Base-by-base conservation (phyloP, 2,329 filamentous ascomycete genomes). In the Tothia fuscella region DNA sequence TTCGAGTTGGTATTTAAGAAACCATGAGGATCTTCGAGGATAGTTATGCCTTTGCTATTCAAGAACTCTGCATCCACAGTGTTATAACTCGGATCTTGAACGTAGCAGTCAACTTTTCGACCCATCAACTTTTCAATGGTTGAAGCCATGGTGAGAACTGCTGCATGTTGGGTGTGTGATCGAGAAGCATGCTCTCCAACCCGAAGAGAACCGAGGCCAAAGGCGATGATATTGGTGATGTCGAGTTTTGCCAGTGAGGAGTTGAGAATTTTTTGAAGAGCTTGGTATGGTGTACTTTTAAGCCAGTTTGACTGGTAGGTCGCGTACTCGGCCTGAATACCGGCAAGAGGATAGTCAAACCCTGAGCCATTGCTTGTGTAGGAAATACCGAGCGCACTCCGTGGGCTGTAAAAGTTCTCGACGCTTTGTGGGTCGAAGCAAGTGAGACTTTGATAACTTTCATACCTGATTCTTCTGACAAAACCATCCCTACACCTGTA, bases 1-100 rank as follows among this genome's bases (percentile, higher is more conserved):
- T 56, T 43, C 4, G 59, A 52, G 42, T 65, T 57, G 1, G 64
- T 42, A 40, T 59, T 56, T 1, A 61, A 48, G 43, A 63, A 65
- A 3, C 56, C 61, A 3, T 48, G 26, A 1, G 59, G 59, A 42
- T 61, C 52, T 1, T 55, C 43, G 2, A 60, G 14, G n/a, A 58
- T 49, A 3, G 41, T 42, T 29, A 61, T 46, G 4, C 53, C 55
- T 2, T 26, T 32, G 6, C 36, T 39, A 5, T 33, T 20, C 6
- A 61, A 51, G 6, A 53, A 46, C 10, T 44, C 21, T 25, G 46
- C 38, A 26, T 45, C 43, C 4, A 13, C 17, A 21, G 26, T 24
- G 13, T 14, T 42, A 25, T 45, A 45, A 5, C 14, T 7, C 10
- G 43, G 43, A n/a, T 45, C 38, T 32, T 45, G 43, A 10, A 22